phyloP scores from a whole-genome alignment of 148 eudicot genomes.

The Hydrangea macrophylla region DNA sequence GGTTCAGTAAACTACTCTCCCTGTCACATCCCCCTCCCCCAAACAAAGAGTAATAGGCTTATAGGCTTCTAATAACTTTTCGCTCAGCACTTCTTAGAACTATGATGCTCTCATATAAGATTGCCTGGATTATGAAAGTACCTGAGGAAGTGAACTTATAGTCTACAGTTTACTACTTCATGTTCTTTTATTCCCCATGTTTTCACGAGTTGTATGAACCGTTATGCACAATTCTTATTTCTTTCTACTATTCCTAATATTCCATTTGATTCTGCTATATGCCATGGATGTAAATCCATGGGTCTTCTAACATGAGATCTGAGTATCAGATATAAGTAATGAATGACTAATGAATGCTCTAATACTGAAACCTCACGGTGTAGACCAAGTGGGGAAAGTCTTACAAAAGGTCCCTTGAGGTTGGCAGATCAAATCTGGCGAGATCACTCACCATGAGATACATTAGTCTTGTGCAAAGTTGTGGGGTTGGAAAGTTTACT shows the following conservation, averaged over 20 bases:
- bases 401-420: no score
- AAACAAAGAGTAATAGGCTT: no score
- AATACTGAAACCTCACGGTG: no score
- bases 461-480: no score
- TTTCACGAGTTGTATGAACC: not conserved
- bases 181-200: not conserved
- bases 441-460: no score
- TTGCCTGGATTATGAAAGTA: not conserved
- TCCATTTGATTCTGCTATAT: not conserved
- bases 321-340: not conserved
- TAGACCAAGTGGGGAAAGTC: no score
- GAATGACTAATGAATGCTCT: not conserved
- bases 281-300: not conserved
- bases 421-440: no score
- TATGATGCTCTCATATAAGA: not conserved
- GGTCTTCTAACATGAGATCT: not conserved
- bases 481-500: no score
- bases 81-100: not conserved
- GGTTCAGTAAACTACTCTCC: slow-evolving; percentile 41
- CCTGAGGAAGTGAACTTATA: not conserved
- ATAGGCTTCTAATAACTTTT: slow-evolving; percentile 1
- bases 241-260: no score
- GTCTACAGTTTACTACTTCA: not conserved
- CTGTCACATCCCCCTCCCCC: no score
- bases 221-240: no score